Evolutionary conservation across 129 eudicot genomes (phyloP), one percentile per base, ranked within the genome.

Genomic region (Ambrosia trifida): DNA sequence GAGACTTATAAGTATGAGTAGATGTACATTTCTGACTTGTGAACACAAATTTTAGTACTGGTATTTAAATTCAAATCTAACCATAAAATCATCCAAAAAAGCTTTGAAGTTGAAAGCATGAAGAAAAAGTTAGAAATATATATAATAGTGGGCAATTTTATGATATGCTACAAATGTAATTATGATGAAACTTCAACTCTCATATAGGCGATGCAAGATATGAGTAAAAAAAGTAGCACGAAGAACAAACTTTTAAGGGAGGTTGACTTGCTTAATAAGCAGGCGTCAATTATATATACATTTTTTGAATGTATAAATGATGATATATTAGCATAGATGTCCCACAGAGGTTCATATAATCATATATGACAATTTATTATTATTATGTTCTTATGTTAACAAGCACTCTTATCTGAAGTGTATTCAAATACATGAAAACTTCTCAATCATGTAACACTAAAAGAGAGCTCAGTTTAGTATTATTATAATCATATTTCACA

Each of bases 241-340:
- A 32, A 47, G n/a, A n/a, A n/a, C n/a, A n/a, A n/a, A n/a, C n/a
- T n/a, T n/a, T n/a, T n/a, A n/a, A n/a, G n/a, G n/a, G n/a, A n/a
- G 58, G 63, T 61, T 19, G 62, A 50, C 78, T 32, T 46, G 31
- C 46, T 44, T 9, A 61, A 73, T 72, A 16, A 35, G 17, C 47
- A 71, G 20, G 41, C 52, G 19, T 40, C 20, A 18, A 38, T 38
- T 12, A 57, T 66, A 14, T 33, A 43, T 17, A 7, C 52, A 18
- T 17, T 30, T 19, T 46, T 8, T 40, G 24, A 17, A 70, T 17
- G 19, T 35, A 36, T 40, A 54, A 12, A 14, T 24, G 56, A 19
- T 8, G 16, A 54, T 19, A 12, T 54, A 3, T 41, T 19, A 57
- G 53, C 43, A 70, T 24, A 56, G n/a, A n/a, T n/a, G n/a, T n/a